These are phyloP conservation scores for Heimioporus retisporus DNA, from an alignment of 1,284 basidiomycete genomes.

Conservation along the genomic window DNA sequence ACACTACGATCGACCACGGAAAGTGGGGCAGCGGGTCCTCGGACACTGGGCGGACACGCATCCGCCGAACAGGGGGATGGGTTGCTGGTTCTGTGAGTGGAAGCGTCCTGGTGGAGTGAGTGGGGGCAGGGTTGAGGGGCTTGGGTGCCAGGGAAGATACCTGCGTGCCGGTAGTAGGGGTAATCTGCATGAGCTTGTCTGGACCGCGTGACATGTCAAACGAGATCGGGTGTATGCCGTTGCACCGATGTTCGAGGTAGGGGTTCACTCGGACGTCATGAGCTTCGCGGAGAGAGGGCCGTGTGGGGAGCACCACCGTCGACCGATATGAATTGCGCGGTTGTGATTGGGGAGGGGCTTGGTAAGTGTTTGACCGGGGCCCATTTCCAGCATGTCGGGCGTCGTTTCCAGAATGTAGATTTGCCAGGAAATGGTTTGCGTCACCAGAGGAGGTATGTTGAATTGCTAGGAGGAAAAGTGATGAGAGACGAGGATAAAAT, in stretches of 20 bases:
- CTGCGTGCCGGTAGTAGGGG: no score
- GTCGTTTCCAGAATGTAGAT: constrained; percentile 1
- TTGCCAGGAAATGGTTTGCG: constrained; percentile 23
- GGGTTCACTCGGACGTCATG: no score
- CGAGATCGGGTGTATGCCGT: constrained; percentile 55
- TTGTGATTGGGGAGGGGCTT: no score
- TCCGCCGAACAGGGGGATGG: constrained; percentile 62
- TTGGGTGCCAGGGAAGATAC: constrained; percentile 14
- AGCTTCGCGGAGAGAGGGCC: constrained; percentile 29
- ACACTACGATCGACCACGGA: constrained; percentile 64
- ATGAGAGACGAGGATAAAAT: background rate
- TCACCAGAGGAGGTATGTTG: constrained; percentile 33
- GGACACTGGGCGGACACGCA: constrained; percentile 63
- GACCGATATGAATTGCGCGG: no score
- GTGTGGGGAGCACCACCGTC: no score
- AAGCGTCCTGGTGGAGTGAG: no score
- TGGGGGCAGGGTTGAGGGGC: constrained; percentile 41
- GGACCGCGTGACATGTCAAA: constrained; percentile 56
- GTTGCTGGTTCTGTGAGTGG: constrained; percentile 62
- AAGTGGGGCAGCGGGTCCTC: constrained; percentile 57
- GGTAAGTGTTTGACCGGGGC: no score
- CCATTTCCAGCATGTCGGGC: background rate
- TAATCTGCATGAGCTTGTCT: constrained; percentile 2
- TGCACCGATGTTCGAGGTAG: constrained; percentile 52
- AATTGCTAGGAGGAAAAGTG: constrained; percentile 24